Conservation (phyloP, 306 rosid genomes). For the Sechiopsis laciniata region DNA sequence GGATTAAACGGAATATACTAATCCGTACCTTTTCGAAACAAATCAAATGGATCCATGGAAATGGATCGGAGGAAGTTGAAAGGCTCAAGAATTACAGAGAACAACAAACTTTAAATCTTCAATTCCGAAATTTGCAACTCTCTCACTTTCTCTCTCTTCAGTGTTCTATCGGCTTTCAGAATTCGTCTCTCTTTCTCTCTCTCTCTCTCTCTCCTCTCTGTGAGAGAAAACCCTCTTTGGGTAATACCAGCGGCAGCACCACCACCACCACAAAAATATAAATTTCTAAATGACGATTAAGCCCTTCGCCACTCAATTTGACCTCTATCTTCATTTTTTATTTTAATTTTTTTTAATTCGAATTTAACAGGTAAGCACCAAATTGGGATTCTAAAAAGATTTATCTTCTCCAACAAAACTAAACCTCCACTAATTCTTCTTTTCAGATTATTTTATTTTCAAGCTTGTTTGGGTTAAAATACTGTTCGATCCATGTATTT, state of each 20-base stretch:
- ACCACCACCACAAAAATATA: constrained; percentile 42
- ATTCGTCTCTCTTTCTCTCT: constrained; percentile 14
- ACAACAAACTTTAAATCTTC: constrained; percentile 18
- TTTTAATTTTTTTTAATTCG: not conserved
- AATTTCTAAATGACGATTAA: constrained; percentile 39
- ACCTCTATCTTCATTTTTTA: constrained; percentile 27
- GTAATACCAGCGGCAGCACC: constrained; percentile 24
- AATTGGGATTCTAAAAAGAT: constrained; percentile 10
- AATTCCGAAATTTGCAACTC: constrained; percentile 35
- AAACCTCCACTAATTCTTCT: too few relatives aligned
- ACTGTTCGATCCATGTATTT: too few relatives aligned
- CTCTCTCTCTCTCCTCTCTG: constrained; percentile 1
- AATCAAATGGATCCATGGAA: constrained; percentile 74
- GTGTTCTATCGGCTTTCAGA: constrained; percentile 30
- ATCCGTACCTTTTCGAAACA: constrained; percentile 69
- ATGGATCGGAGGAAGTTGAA: constrained; percentile 31
- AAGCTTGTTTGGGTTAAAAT: not conserved
- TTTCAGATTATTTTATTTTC: not conserved
- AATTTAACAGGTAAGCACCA: constrained; percentile 7
- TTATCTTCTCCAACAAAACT: too few relatives aligned
- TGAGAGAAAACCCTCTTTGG: constrained; percentile 44
- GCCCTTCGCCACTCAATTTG: constrained; percentile 64
- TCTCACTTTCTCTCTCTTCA: not conserved
- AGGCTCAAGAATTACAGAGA: constrained; percentile 11
- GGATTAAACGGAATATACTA: constrained; percentile 28